A percentile compares a stretch with the other conserved stretches of the same genome.
Evolutionary conservation across 805 yeast species (phyloP).

Genomic region (Jamesozyma piceae): DNA sequence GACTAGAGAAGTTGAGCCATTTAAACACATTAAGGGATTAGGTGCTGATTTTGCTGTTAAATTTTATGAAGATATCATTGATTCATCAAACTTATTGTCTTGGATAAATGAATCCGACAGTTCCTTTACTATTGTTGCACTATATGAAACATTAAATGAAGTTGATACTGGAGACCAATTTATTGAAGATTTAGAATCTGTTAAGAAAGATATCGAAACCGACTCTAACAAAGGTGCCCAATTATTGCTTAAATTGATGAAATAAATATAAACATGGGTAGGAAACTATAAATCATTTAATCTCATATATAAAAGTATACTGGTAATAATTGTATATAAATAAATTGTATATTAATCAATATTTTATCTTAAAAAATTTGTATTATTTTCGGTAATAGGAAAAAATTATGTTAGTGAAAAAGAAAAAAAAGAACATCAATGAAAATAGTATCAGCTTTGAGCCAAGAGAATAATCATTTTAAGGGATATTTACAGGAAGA

Average conservation of each 20-base stretch:
- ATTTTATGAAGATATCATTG: conserved; percentile 45
- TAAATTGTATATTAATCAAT: no score
- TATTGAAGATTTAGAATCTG: conserved; percentile 43
- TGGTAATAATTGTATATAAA: no score
- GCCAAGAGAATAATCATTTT: no score
- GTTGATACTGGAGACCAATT: conserved; percentile 40
- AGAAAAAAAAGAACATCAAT: no score
- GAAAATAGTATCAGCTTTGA: no score
- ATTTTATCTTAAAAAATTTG: no score
- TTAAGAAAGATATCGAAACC: conserved; percentile 37
- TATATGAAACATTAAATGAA: conserved; percentile 55
- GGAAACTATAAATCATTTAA: no score
- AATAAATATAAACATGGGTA: no score
- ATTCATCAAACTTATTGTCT: conserved; percentile 38
- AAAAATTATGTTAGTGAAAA: no score
- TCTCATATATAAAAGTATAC: no score
- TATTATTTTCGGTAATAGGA: no score
- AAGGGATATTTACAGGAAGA: no score
- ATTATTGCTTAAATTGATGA: conserved; percentile 35
- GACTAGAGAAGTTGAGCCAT: conserved; percentile 40
- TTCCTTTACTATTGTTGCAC: conserved; percentile 72
- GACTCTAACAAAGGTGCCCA: conserved; percentile 58
- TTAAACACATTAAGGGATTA: conserved; percentile 36
- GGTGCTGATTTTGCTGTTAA: conserved; percentile 54
- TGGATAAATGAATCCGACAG: conserved; percentile 69